These are phyloP conservation scores for Vanderwaltozyma yarrowii DNA, from an alignment of 805 yeast species.

Conservation along the genomic window DNA sequence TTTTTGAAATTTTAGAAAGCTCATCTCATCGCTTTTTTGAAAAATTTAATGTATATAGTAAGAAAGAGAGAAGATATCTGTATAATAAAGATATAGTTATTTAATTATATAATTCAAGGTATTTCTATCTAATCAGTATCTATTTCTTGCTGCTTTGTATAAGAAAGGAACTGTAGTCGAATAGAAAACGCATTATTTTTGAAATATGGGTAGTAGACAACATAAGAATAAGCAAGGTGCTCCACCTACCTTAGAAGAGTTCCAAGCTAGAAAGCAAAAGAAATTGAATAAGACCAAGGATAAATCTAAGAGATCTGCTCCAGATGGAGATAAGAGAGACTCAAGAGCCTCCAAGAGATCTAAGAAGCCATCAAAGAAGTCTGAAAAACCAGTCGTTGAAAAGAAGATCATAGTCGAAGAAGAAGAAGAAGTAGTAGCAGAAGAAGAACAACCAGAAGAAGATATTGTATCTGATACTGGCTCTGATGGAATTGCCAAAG, in stretches of 20 bases:
- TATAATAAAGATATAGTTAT: too few species aligned
- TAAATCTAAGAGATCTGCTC: conserved; percentile 27
- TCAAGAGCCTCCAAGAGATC: conserved; percentile 7
- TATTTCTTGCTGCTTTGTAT: too few species aligned
- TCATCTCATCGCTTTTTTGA: conserved; percentile 9
- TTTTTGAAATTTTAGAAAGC: background rate
- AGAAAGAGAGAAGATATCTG: background rate
- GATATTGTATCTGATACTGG: conserved; percentile 27
- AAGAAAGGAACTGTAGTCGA: too few species aligned
- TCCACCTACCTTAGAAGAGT: conserved; percentile 84
- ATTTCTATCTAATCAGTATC: too few species aligned
- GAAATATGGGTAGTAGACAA: conserved; percentile 73
- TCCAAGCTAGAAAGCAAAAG: conserved; percentile 42
- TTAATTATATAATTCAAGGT: too few species aligned
- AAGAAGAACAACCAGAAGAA: conserved; percentile 10
- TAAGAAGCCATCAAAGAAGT: conserved; percentile 11
- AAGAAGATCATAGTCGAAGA: conserved; percentile 1
- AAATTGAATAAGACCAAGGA: conserved; percentile 30
- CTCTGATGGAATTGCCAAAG: conserved; percentile 54
- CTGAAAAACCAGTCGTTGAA: too few species aligned
- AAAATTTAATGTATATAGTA: background rate
- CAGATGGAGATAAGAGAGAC: background rate
- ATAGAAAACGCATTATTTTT: too few species aligned
- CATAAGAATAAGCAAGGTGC: conserved; percentile 86
- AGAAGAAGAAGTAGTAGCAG: conserved; percentile 5